Base-by-base conservation (phyloP, 2,329 filamentous ascomycete species). In the Arthrobotrys sinensis region DNA sequence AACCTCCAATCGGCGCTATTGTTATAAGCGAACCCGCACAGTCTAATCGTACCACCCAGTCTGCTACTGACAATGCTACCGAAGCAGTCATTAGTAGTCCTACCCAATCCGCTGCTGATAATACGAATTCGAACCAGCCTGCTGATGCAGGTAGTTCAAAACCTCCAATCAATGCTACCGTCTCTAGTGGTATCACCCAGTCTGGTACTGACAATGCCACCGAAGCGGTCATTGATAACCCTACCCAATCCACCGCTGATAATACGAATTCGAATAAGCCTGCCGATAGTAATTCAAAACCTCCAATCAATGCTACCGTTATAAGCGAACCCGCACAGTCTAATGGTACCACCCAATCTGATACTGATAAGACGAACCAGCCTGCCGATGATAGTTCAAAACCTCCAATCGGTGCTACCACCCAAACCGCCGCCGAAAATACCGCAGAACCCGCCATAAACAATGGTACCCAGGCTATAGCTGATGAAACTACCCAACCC, bases 401-500 rank as follows among this genome's bases (percentile, higher is more conserved):
- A 16, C 14, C 63, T 16, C 45, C 19, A 52, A 67, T 53, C 14
- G 11, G 19, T 40, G 43, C 1, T 53, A 52, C 16, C 21, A 40
- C 45, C 34, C 46, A 67, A 32, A 14, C 57, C 16, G 16, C 16
- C 24, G 19, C 36, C 12, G 19, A 16, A 14, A 43, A 64, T 21
- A 46, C 40, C 43, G n/a, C 21, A 36, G 43, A 48, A 50, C 7
- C 62, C 3, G 28, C 28, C 62, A 52, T 40, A 38, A 55, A 19
- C 14, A 21, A 55, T 50, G 43, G 11, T 64, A 4, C 4, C 43
- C 60, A 19, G 43, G 14, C 28, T 46, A 21, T 14, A 16, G 28
- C n/a, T 21, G 40, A 36, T 64, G 38, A 36, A 36, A 36, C 28
- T 21, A 50, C 43, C 43, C 40, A 64, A 64, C 43, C 60, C 38